Percentiles rank a stretch among this genome's conserved stretches.
These are phyloP conservation scores for Epithele typhae DNA, from an alignment of 768 basidiomycete genomes.

Conservation along the genomic window DNA sequence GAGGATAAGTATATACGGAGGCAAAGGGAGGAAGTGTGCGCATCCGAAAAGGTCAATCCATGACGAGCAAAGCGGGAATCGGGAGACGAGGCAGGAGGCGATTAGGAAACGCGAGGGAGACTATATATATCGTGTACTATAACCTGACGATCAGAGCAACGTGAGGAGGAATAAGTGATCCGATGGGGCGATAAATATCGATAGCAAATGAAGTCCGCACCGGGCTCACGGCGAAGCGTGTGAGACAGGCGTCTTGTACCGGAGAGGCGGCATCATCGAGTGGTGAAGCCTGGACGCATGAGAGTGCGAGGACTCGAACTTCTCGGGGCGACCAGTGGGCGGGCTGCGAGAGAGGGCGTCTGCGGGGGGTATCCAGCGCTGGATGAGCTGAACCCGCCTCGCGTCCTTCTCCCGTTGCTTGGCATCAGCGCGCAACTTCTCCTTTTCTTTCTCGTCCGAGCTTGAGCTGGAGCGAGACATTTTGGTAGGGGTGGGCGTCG, in stretches of 20 bases:
- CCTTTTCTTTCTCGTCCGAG: conserved; percentile 50
- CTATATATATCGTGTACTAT: conserved; percentile 24
- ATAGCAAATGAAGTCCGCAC: conserved; percentile 17
- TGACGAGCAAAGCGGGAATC: conserved; percentile 16
- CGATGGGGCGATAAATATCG: conserved; percentile 15
- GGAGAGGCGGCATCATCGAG: conserved; percentile 15
- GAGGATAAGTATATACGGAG: conserved; percentile 29
- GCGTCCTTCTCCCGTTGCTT: conserved; percentile 30
- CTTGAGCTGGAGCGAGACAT: conserved; percentile 44
- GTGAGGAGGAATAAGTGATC: conserved; percentile 17
- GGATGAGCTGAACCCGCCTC: conserved; percentile 34
- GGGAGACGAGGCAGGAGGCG: conserved; percentile 16
- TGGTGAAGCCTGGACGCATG: conserved; percentile 2
- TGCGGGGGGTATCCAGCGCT: conserved; percentile 60
- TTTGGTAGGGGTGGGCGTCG: conserved; percentile 48
- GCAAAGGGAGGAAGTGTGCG: conserved; percentile 21
- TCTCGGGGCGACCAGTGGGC: conserved; percentile 28
- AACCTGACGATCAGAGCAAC: conserved; percentile 19
- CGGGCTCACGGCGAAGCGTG: conserved; percentile 18
- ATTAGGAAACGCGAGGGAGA: conserved; percentile 24
- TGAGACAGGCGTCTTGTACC: conserved; percentile 28
- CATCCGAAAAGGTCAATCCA: conserved; percentile 11
- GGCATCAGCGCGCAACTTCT: conserved; percentile 30
- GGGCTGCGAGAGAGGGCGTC: conserved; percentile 24
- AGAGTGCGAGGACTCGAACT: conserved; percentile 5